Percentiles rank a stretch among this genome's conserved stretches.
Conservation (phyloP, 805 yeast species). For the Hanseniaspora taiwanica region DNA sequence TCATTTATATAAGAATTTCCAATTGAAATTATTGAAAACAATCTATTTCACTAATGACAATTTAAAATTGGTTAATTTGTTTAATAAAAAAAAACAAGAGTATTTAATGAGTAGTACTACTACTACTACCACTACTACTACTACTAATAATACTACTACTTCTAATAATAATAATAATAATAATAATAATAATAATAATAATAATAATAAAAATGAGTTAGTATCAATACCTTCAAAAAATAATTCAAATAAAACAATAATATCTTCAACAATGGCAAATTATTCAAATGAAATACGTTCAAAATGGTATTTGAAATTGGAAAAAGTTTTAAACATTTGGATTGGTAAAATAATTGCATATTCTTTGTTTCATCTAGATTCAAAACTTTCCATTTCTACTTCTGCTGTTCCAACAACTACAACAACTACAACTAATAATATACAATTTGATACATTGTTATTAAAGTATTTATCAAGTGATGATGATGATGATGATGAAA, state of each 20-base stretch:
- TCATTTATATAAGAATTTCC: too few species aligned
- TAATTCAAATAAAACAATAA: neutral
- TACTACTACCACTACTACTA: too few species aligned
- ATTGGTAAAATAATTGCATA: neutral
- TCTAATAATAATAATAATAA: too few species aligned
- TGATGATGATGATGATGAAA: neutral
- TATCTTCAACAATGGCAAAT: neutral
- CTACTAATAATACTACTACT: too few species aligned
- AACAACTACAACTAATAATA: neutral
- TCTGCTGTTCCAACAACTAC: neutral
- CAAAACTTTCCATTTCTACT: neutral
- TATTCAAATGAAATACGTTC: neutral
- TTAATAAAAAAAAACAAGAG: constrained; percentile 1
- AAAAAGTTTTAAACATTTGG: neutral
- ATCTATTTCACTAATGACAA: constrained; percentile 17
- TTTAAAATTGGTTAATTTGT: constrained; percentile 15
- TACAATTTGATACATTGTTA: too few species aligned
- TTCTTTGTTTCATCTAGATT: neutral
- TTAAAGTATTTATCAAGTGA: too few species aligned
- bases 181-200: too few species aligned
- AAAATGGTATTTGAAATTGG: neutral
- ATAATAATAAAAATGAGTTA: neutral
- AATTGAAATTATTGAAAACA: constrained; percentile 17
- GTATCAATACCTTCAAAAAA: neutral
- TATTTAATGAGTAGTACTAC: too few species aligned